These are phyloP conservation scores for Capsella bursapastoris DNA, from an alignment of 345 rosid species.

Conservation along the genomic window DNA sequence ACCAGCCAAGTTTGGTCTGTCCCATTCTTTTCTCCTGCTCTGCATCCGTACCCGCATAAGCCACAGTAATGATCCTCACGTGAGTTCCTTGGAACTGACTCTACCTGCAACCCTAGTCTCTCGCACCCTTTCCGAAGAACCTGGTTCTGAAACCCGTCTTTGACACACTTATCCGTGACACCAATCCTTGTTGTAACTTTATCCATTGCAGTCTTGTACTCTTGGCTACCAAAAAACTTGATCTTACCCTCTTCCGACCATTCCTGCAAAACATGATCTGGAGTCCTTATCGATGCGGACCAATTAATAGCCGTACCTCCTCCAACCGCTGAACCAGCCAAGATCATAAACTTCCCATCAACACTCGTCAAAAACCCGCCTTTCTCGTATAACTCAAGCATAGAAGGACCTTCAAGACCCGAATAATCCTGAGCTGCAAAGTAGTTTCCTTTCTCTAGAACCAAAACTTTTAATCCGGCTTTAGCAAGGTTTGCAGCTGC, in stretches of 20 bases:
- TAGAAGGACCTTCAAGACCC: conserved; percentile 55
- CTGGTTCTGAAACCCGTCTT: conserved; percentile 62
- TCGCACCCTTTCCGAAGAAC: conserved; percentile 63
- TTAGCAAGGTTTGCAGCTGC: conserved; percentile 62
- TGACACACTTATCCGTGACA: conserved; percentile 48
- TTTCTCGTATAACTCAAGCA: conserved; percentile 54
- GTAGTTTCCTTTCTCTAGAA: conserved; percentile 67
- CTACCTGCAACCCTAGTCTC: conserved; percentile 56
- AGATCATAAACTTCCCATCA: conserved; percentile 47
- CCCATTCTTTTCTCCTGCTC: conserved; percentile 59
- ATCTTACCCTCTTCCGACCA: conserved; percentile 57
- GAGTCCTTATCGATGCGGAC: conserved; percentile 61
- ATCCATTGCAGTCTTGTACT: conserved; percentile 57
- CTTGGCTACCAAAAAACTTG: conserved; percentile 51
- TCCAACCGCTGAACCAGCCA: conserved; percentile 64
- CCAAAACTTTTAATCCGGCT: conserved; percentile 57
- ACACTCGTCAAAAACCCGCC: conserved; percentile 47
- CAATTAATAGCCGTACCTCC: conserved; percentile 69
- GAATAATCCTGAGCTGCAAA: conserved; percentile 54
- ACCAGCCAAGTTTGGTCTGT: conserved; percentile 62
- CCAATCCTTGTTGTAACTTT: conserved; percentile 51
- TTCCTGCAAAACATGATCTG: conserved; percentile 49
- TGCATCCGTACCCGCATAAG: conserved; percentile 59
- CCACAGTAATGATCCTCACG: conserved; percentile 63
- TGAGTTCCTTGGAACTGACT: conserved; percentile 52